Base-by-base conservation (phyloP, 257 asterid species). In the Catharanthus roseus region DNA sequence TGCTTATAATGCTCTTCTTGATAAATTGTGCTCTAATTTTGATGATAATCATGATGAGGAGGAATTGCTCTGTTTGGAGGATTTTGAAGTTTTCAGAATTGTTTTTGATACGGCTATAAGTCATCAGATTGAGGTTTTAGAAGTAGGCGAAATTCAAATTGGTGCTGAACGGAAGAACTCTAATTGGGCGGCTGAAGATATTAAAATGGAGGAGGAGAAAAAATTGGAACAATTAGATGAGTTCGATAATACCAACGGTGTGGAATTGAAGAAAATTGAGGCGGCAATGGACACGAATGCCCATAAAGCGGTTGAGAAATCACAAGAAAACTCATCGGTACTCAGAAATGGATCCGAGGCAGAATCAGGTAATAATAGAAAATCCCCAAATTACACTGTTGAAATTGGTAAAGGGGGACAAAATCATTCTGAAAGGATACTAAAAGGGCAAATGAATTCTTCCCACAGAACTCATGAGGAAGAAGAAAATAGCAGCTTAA, bases 341-440 rank as follows among this genome's bases (percentile, higher is more conserved):
- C n/a, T n/a, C n/a, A 72, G 34, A 29, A 80, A 71, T 55, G 96
- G 84, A 84, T 83, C 87, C 86, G 79, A 70, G 78, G 86, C 77
- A 67, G 71, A 18, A n/a, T n/a, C n/a, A n/a, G n/a, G n/a, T 29
- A 45, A 38, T 21, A 10, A 65, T 29, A 72, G 54, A 67, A 65
- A 33, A 65, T 65, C 31, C 29, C 38, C 31, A 33, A 36, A 38
- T 39, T 54, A 64, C 44, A 74, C 54, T 38, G 42, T 38, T 31
- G 45, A 65, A 42, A 54, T 41, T 61, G 63, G 60, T 63, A 62
- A 55, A 24, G 69, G 72, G 6, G 50, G 54, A 26, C 77, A 65
- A 12, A 19, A 23, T 31, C 75, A 61, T n/a, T n/a, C n/a, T 38
- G 73, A 54, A 69, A 63, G 57, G 71, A 65, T 38, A 38, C n/a